These are phyloP conservation scores for Sclerotinia glacialis DNA, from an alignment of 2,329 filamentous ascomycete genomes.

Conservation along the genomic window DNA sequence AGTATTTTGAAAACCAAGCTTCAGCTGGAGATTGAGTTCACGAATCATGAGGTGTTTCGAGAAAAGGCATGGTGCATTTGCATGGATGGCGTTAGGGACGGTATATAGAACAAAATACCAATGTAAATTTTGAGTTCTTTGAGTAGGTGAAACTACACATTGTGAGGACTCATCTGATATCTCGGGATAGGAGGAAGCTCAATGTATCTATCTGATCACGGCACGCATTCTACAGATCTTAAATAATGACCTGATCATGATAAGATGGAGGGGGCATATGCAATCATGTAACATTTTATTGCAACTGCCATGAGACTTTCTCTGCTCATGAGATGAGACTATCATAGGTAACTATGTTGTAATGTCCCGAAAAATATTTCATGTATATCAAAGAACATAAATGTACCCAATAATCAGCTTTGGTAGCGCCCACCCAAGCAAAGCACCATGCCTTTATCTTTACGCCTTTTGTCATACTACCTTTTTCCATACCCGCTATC, in stretches of 20 bases:
- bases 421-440: slow-evolving; percentile 9
- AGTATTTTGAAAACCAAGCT: slow-evolving; percentile 36
- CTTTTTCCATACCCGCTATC: slow-evolving; percentile 12
- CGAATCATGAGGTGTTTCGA: slow-evolving; percentile 18
- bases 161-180: not conserved
- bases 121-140: not conserved
- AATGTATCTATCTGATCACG: not conserved
- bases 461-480: slow-evolving; percentile 12
- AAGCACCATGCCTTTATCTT: slow-evolving; percentile 3
- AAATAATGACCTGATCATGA: not conserved
- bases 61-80: not conserved
- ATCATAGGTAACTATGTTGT: not conserved
- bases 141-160: not conserved
- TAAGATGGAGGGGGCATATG: not conserved
- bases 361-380: not conserved
- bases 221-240: not conserved
- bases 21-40: slow-evolving; percentile 28
- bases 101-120: slow-evolving; percentile 6
- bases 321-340: not conserved
- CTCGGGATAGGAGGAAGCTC: not conserved
- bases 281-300: not conserved
- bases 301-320: not conserved
- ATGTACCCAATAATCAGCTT: slow-evolving; percentile 6
- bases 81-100: slow-evolving; percentile 19
- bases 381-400: not conserved